Evolutionary conservation across 495 filamentous ascomycete genomes (phyloP), one percentile per base, ranked within the genome.

Genomic region (Viridothelium virens): DNA sequence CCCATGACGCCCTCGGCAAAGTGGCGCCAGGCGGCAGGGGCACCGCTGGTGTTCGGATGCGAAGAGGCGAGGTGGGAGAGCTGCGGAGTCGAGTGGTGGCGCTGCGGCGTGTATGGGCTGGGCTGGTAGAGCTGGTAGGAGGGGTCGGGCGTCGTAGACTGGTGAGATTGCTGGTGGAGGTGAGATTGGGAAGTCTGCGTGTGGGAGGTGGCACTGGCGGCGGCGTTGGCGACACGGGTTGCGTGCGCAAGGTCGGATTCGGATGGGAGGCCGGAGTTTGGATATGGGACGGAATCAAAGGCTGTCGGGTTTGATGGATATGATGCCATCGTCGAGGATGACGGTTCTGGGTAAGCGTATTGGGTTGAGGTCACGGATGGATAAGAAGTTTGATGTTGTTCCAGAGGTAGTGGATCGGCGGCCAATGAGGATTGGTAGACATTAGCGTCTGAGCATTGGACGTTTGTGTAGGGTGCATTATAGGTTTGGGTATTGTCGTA

Each of bases 301-400:
- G 62, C n/a, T 25, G 44, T 12, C 25, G 12, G 14, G 62, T 31
- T 63, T 39, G 38, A n/a, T 47, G 62, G 14, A 34, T 41, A 63
- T n/a, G 62, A 63, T 6, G 62, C 38, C 36, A 63, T 47, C 25
- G 62, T 31, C 25, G 44, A 33, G 9, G 62, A 63, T 63, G 62
- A 16, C 11, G 62, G 62, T 47, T 63, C 62, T 39, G 62, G 62
- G 37, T 63, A 63, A n/a, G 62, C 62, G 37, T 63, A 63, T 9
- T 39, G 34, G 31, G 62, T 34, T 41, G 62, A 18, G 14, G n/a
- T 41, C 14, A 59, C 53, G 31, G 53, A 18, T 18, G 62, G 37
- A 34, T 63, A 63, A 33, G 62, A 11, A 41, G 31, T 47, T 16
- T 63, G 62, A 11, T 63, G 38, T 47, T 44, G 36, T 16, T 38